Conservation (phyloP, 495 filamentous ascomycete species). For the Diplogelasinospora grovesii region DNA sequence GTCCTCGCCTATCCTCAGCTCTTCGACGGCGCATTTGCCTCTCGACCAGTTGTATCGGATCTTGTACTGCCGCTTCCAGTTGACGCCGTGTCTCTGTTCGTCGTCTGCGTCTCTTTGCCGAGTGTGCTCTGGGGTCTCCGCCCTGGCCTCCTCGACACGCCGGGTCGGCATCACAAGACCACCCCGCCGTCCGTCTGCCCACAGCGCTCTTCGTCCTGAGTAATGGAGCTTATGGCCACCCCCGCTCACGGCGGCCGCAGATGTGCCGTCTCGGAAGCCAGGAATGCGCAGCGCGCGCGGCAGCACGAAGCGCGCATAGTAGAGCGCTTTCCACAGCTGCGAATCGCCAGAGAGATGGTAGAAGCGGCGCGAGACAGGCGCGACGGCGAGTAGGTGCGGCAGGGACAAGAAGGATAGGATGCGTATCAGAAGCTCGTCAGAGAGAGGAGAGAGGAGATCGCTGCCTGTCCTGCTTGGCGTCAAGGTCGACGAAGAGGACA, state of each 20-base stretch:
- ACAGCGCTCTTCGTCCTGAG: constrained; percentile 66
- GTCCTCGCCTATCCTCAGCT: constrained; percentile 55
- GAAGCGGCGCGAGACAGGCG: constrained; percentile 76
- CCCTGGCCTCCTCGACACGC: constrained; percentile 45
- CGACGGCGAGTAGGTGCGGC: constrained; percentile 58
- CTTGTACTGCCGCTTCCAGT: constrained; percentile 89
- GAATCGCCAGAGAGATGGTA: constrained; percentile 69
- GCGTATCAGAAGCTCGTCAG: constrained; percentile 81
- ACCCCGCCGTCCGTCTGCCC: constrained; percentile 60
- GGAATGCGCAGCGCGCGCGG: constrained; percentile 75
- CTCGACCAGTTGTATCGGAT: constrained; percentile 87
- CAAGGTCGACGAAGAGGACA: too few relatives aligned
- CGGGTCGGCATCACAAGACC: too few relatives aligned
- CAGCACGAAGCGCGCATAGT: constrained; percentile 83
- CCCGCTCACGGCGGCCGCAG: constrained; percentile 14
- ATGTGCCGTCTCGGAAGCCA: constrained; percentile 50
- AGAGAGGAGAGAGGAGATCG: constrained; percentile 54
- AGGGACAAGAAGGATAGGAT: constrained; percentile 73
- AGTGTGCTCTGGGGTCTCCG: too few relatives aligned
- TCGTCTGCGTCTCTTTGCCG: neutral
- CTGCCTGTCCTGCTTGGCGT: neutral
- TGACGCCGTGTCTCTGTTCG: constrained; percentile 19
- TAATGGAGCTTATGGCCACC: constrained; percentile 47
- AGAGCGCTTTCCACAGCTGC: constrained; percentile 85
- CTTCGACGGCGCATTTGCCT: constrained; percentile 72